A percentile compares a stretch with the other conserved stretches of the same genome.
Conservation (phyloP, 495 filamentous ascomycete genomes). For the Xylaria palmicola region DNA sequence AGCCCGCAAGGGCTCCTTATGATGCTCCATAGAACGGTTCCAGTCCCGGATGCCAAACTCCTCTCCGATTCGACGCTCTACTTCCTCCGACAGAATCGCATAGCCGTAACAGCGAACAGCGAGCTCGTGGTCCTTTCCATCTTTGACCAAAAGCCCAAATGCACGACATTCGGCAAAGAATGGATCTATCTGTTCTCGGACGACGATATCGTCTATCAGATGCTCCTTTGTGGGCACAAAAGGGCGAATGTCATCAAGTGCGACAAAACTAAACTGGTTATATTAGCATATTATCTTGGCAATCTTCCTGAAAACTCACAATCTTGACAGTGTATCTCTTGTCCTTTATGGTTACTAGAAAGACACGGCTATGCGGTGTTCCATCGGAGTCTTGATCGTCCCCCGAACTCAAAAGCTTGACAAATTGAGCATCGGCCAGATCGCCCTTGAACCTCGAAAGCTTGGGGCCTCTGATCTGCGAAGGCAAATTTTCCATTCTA, state of each 20-base stretch:
- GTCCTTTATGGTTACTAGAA: neutral
- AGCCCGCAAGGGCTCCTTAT: neutral
- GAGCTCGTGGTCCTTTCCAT: neutral
- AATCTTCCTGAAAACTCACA: neutral
- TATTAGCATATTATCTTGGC: neutral
- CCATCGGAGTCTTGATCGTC: neutral
- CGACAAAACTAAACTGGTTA: neutral
- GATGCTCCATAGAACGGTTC: neutral
- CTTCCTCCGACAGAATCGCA: neutral
- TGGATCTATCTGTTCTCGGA: neutral
- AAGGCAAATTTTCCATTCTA: too few species aligned
- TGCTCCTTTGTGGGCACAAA: neutral
- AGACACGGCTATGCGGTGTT: neutral
- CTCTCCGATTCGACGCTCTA: neutral
- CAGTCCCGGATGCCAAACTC: neutral
- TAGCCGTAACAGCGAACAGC: neutral
- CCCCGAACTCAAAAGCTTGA: neutral
- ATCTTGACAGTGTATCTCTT: neutral
- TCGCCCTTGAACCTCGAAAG: neutral
- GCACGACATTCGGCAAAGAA: slow-evolving; percentile 10
- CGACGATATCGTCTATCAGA: neutral
- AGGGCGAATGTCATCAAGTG: neutral
- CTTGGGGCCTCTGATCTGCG: neutral
- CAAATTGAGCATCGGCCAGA: neutral
- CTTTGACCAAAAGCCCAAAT: neutral